Evolutionary conservation across 495 filamentous ascomycete species (phyloP), one percentile per base, ranked within the genome.

Genomic region (Penicillium argentinense): DNA sequence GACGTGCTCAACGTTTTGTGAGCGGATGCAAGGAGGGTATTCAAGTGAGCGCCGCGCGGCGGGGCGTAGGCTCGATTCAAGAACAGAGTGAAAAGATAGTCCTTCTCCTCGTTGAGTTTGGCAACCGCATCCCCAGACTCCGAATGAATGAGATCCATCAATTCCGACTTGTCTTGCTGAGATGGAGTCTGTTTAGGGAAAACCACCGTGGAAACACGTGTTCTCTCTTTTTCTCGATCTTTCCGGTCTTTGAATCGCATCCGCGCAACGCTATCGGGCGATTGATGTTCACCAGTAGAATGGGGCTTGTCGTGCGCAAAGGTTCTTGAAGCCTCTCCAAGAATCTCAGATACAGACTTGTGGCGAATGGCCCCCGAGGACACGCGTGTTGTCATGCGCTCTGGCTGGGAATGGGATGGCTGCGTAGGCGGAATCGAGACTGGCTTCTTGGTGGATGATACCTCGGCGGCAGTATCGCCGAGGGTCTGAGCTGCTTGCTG

Each of bases 81-180:
- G 49, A 95, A 96, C 11, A 95, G 70, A 1, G 87, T 86, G 37
- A 86, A 83, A 42, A 93, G 84, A 61, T 96, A 96, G 54, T 96
- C 91, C 59, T 75, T 68, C 28, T 79, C 73, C 47, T 79, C 73
- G 51, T 81, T 73, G 30, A 77, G 49, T 39, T 68, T 69, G 13
- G 68, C 67, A 49, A 76, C 63, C 5, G 75, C 63, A 45, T 79
- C 71, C 27, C 64, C 65, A 32, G 76, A 66, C 9, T 79, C 70
- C 34, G 73, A 66, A 32, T 64, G 59, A 11, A 64, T 42, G 17
- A 73, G 51, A 25, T 67, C 66, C 59, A 62, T 55, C 22, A 60
- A 53, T 17, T 72, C 69, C 27, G 47, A 39, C 21, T 69, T 72
- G 46, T 77, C 51, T 57, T 59, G 51, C 57, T 75, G 57, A 34